Percentiles rank a stretch among this genome's conserved stretches.
Evolutionary conservation across 2,329 filamentous ascomycete genomes (phyloP).

Genomic region (Scedosporium aurantiacum): DNA sequence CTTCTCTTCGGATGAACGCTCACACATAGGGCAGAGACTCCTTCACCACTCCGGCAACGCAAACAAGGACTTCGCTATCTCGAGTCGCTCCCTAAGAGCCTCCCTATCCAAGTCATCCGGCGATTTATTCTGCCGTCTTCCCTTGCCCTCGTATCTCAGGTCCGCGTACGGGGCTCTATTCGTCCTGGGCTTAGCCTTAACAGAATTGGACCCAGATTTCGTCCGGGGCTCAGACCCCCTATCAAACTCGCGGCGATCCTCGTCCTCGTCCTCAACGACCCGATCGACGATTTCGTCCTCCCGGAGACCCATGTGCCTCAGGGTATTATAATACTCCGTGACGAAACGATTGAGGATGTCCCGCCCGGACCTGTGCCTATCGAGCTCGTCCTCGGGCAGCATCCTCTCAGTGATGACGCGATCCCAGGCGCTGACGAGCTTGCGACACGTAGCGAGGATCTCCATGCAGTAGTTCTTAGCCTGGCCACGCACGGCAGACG

Average conservation of each 20-base stretch:
- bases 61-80: not conserved
- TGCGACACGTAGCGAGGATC: slow-evolving; percentile 31
- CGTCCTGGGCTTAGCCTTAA: no score
- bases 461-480: slow-evolving; percentile 27
- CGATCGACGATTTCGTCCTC: not conserved
- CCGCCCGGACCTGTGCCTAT: slow-evolving; percentile 20
- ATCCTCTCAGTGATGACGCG: slow-evolving; percentile 30
- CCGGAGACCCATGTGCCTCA: not conserved
- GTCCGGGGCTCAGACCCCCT: no score
- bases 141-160: not conserved
- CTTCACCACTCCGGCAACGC: not conserved
- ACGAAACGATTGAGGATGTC: slow-evolving; percentile 23
- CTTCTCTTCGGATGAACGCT: no score
- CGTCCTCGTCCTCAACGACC: not conserved
- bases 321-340: not conserved
- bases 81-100: not conserved
- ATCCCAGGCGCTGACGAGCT: slow-evolving; percentile 34
- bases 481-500: not conserved
- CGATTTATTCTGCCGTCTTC: not conserved
- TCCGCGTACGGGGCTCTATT: no score
- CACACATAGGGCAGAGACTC: no score
- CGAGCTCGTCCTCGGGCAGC: slow-evolving; percentile 22
- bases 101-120: not conserved
- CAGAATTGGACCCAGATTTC: no score
- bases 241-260: no score